These are phyloP conservation scores for Nothomitra cinnamomea DNA, from an alignment of 2,329 filamentous ascomycete species.

Conservation along the genomic window DNA sequence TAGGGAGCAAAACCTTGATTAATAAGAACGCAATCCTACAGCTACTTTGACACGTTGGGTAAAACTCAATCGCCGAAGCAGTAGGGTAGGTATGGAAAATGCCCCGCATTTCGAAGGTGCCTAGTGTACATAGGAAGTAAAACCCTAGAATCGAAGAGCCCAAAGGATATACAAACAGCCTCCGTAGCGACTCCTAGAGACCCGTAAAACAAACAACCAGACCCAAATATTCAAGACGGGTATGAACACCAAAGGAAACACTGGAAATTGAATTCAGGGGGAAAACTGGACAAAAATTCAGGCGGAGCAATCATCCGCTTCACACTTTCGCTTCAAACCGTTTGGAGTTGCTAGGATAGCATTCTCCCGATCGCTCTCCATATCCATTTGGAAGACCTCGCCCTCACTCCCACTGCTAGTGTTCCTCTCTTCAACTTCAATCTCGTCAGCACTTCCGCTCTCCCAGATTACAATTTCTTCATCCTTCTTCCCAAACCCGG, in stretches of 20 bases:
- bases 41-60: no score
- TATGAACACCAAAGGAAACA: background rate
- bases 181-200: background rate
- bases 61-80: no score
- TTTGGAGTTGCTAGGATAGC: background rate
- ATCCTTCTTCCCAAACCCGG: conserved; percentile 1
- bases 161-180: background rate
- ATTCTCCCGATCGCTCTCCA: background rate
- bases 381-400: background rate
- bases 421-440: background rate
- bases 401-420: background rate
- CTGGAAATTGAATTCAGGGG: background rate
- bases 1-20: no score
- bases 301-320: background rate
- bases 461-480: conserved; percentile 5
- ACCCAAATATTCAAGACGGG: background rate
- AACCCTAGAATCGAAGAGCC: no score
- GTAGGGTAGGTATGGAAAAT: no score
- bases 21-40: no score
- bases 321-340: background rate
- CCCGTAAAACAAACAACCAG: background rate
- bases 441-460: conserved; percentile 4
- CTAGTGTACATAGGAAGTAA: no score
- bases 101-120: no score
- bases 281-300: background rate